Percentiles rank a stretch among this genome's conserved stretches.
Conservation (phyloP, 2,329 filamentous ascomycete species). For the Fusarium papillatum region DNA sequence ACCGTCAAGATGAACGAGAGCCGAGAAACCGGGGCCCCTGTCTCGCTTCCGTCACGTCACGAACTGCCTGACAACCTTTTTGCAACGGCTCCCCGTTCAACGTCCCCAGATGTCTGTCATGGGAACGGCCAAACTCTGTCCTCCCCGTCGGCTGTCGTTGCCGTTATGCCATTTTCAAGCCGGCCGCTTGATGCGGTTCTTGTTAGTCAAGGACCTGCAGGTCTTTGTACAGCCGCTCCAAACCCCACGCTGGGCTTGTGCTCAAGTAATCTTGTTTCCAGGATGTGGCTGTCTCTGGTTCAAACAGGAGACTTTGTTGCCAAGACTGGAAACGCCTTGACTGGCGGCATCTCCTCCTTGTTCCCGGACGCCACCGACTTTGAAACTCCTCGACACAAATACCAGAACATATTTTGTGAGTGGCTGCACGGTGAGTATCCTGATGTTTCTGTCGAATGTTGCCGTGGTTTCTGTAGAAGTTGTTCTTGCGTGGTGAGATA, state of each 20-base stretch:
- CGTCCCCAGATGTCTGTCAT: constrained; percentile 6
- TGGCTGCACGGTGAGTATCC: background rate
- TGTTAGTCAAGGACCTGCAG: background rate
- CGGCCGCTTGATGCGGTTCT: background rate
- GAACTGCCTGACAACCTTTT: constrained; percentile 19
- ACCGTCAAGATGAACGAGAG: background rate
- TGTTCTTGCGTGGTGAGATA: background rate
- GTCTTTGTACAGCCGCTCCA: background rate
- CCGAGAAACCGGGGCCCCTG: background rate
- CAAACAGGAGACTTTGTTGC: background rate
- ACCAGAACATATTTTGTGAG: background rate
- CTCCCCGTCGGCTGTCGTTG: background rate
- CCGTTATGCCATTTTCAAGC: background rate
- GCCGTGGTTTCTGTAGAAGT: background rate
- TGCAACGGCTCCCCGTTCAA: constrained; percentile 6
- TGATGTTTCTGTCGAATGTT: background rate
- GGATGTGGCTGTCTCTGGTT: constrained; percentile 1
- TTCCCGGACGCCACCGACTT: constrained; percentile 28
- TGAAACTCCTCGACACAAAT: background rate
- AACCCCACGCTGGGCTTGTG: background rate
- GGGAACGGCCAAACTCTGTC: background rate
- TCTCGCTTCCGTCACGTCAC: constrained; percentile 13
- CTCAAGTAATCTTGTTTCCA: background rate
- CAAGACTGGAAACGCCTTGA: background rate
- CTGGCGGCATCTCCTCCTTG: constrained; percentile 7